These are phyloP conservation scores for Neoconidiobolus thromboides DNA, from an alignment of 371 early-diverging fungal species.

Conservation along the genomic window DNA sequence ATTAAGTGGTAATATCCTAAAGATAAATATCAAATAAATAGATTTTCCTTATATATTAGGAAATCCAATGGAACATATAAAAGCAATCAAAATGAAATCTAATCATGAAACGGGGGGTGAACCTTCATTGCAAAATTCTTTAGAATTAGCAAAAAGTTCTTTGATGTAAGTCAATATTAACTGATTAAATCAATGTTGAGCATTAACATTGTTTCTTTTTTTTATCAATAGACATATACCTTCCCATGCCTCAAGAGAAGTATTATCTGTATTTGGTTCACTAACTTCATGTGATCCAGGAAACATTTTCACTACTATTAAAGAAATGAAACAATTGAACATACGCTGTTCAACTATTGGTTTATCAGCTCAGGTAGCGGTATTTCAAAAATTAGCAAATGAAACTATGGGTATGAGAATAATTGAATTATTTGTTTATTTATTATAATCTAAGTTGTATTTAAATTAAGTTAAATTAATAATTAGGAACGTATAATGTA, in stretches of 20 bases:
- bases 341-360: constrained; percentile 74
- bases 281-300: constrained; percentile 85
- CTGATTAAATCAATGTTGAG: background rate
- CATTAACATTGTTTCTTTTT: too few species aligned
- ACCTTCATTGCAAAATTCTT: constrained; percentile 78
- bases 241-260: constrained; percentile 76
- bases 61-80: constrained; percentile 50
- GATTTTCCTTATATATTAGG: too few species aligned
- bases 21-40: too few species aligned
- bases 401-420: constrained; percentile 43
- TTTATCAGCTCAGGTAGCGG: constrained; percentile 75
- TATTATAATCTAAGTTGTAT: too few species aligned
- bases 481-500: constrained; percentile 38
- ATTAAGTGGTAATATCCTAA: constrained; percentile 29
- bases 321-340: constrained; percentile 33
- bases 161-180: constrained; percentile 18
- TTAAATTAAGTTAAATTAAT: too few species aligned
- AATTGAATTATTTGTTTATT: too few species aligned
- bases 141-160: constrained; percentile 56
- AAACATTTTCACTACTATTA: constrained; percentile 65
- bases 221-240: constrained; percentile 53
- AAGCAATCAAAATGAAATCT: constrained; percentile 35
- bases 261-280: constrained; percentile 65
- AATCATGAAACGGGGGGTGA: constrained; percentile 68
- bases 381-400: constrained; percentile 48